A percentile compares a stretch with the other conserved stretches of the same genome.
Conservation (phyloP, 306 rosid genomes). For the Inga laurina region DNA sequence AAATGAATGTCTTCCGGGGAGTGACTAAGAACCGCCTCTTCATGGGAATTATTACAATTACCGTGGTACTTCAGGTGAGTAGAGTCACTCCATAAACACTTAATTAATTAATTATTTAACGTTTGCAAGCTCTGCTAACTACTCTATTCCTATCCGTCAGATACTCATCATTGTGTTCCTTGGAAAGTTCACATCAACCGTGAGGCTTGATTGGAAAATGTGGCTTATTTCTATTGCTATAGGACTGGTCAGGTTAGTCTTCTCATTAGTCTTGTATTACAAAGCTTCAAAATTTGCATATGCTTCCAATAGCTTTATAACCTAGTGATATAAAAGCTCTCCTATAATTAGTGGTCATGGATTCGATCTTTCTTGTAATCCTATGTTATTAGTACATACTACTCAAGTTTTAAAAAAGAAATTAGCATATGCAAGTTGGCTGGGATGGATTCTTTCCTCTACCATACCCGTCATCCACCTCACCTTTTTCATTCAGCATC, state of each 20-base stretch:
- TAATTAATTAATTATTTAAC: neutral
- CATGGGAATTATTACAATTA: conserved; percentile 67
- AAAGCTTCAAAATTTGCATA: neutral
- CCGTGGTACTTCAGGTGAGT: conserved; percentile 79
- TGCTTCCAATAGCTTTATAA: too few species aligned
- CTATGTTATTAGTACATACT: too few species aligned
- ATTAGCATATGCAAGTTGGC: too few species aligned
- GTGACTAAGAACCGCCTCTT: conserved; percentile 77
- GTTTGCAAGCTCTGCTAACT: conserved; percentile 28
- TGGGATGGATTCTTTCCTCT: too few species aligned
- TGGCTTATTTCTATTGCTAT: conserved; percentile 67
- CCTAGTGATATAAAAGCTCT: too few species aligned
- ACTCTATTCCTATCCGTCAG: conserved; percentile 41
- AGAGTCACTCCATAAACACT: conserved; percentile 10
- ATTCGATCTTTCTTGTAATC: too few species aligned
- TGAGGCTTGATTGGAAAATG: conserved; percentile 58
- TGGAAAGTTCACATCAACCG: conserved; percentile 76
- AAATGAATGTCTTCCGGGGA: conserved; percentile 76
- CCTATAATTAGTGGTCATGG: too few species aligned
- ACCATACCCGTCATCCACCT: too few species aligned
- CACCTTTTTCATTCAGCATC: too few species aligned
- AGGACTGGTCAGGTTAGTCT: conserved; percentile 61
- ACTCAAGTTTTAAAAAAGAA: too few species aligned
- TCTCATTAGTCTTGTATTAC: neutral
- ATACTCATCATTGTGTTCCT: conserved; percentile 77